phyloP scores from a whole-genome alignment of 2,329 filamentous ascomycete genomes.

The Penicillium sclerotiorum region DNA sequence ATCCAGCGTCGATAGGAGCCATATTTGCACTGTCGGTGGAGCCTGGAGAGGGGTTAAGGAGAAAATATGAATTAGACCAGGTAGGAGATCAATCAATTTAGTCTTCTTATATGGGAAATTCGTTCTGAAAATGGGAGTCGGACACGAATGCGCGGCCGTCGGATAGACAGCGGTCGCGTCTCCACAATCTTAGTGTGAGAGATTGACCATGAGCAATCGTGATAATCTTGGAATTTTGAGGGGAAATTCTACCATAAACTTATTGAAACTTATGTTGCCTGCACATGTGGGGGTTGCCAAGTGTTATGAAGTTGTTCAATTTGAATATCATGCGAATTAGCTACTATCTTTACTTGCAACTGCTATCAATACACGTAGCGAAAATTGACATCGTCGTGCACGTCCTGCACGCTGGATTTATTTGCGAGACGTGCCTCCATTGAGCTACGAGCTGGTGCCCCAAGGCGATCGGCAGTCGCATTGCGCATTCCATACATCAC shows the following conservation, averaged over 20 bases:
- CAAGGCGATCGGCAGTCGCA: conserved; percentile 20
- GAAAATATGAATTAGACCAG: neutral
- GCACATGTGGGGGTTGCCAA: too few relatives aligned
- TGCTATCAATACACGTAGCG: conserved; percentile 28
- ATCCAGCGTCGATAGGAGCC: conserved; percentile 12
- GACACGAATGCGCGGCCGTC: conserved; percentile 16
- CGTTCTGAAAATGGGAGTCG: neutral
- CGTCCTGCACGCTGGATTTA: conserved; percentile 14
- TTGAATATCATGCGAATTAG: too few relatives aligned
- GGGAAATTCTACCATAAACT: neutral
- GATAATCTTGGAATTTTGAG: neutral
- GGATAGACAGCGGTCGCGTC: too few relatives aligned
- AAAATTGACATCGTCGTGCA: conserved; percentile 27
- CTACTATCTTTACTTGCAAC: too few relatives aligned
- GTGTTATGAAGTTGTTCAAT: too few relatives aligned
- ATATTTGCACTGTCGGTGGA: conserved; percentile 5
- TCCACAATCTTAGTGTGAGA: too few relatives aligned
- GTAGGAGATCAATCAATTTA: too few relatives aligned
- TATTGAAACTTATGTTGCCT: too few relatives aligned
- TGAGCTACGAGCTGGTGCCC: conserved; percentile 22
- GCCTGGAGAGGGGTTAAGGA: neutral
- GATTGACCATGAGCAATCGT: too few relatives aligned
- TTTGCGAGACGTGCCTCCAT: conserved; percentile 22
- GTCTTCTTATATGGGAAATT: neutral
- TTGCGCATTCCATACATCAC: conserved; percentile 33